Percentiles rank a stretch among this genome's conserved stretches.
Conservation (phyloP, 1,284 basidiomycete species). For the Rhodofomes roseus region DNA sequence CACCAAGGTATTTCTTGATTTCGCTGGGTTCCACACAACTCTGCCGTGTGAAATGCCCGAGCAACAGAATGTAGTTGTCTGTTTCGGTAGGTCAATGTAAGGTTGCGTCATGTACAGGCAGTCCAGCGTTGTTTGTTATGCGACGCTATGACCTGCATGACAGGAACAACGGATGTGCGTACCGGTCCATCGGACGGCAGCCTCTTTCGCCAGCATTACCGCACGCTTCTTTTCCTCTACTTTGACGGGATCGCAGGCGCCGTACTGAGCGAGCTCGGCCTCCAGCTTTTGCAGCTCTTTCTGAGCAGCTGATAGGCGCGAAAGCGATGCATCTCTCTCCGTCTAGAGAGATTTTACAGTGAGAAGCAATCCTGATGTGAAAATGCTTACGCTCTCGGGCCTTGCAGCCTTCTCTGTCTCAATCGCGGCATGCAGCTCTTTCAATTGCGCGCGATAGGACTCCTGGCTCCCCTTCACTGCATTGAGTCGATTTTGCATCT, state of each 20-base stretch:
- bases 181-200: constrained; percentile 85
- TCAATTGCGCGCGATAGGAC: constrained; percentile 43
- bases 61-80: constrained; percentile 41
- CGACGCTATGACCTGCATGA: neutral
- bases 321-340: constrained; percentile 48
- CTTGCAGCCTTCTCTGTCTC: constrained; percentile 53
- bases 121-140: neutral
- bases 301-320: constrained; percentile 46
- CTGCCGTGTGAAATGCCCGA: constrained; percentile 63
- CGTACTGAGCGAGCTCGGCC: constrained; percentile 69
- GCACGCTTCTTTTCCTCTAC: constrained; percentile 74
- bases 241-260: constrained; percentile 78
- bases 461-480: constrained; percentile 48
- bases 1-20: constrained; percentile 58
- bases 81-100: neutral
- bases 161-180: constrained; percentile 17
- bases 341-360: constrained; percentile 36
- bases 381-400: constrained; percentile 57
- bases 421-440: constrained; percentile 31
- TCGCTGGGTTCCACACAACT: constrained; percentile 53
- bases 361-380: neutral
- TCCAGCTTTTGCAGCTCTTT: constrained; percentile 57
- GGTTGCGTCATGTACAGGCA: too few species aligned
- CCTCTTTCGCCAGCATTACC: constrained; percentile 71
- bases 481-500: constrained; percentile 63